phyloP scores from a whole-genome alignment of 768 basidiomycete genomes.

The Sarcodon aspratus region DNA sequence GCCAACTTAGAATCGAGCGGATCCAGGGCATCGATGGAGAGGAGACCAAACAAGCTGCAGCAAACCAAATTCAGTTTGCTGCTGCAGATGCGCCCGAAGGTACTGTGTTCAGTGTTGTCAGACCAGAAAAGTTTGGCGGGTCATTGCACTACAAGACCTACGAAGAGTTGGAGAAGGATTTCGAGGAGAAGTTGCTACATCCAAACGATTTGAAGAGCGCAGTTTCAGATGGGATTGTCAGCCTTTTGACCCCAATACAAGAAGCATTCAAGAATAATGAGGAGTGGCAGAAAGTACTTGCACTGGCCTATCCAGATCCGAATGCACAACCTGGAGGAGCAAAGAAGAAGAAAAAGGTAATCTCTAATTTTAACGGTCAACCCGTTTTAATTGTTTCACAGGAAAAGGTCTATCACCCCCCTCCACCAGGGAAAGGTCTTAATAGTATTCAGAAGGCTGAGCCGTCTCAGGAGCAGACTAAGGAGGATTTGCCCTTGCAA shows the following conservation, averaged over 20 bases:
- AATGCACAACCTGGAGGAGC: constrained; percentile 51
- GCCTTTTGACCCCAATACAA: constrained; percentile 71
- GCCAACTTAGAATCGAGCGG: constrained; percentile 58
- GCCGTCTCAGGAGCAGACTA: too few relatives aligned
- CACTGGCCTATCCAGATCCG: constrained; percentile 76
- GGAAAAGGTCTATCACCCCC: constrained; percentile 79
- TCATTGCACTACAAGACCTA: constrained; percentile 62
- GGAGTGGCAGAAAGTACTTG: constrained; percentile 72
- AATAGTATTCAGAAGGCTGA: constrained; percentile 16
- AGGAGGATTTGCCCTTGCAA: too few relatives aligned
- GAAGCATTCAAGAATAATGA: constrained; percentile 63
- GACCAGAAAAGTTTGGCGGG: constrained; percentile 78
- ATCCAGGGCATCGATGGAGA: constrained; percentile 31
- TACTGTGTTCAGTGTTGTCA: constrained; percentile 67
- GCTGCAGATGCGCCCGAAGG: constrained; percentile 63
- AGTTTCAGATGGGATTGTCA: constrained; percentile 63
- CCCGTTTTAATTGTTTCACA: constrained; percentile 15
- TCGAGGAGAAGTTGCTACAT: constrained; percentile 66
- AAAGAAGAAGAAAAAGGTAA: constrained; percentile 42
- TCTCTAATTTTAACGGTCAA: neutral
- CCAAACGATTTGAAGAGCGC: constrained; percentile 83
- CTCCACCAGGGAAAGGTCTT: constrained; percentile 71
- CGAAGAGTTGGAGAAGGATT: constrained; percentile 60
- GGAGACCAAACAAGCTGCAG: constrained; percentile 33
- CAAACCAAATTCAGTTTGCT: constrained; percentile 53